Evolutionary conservation across 2,329 filamentous ascomycete species (phyloP).

Genomic region (Niveomyces coronatus): DNA sequence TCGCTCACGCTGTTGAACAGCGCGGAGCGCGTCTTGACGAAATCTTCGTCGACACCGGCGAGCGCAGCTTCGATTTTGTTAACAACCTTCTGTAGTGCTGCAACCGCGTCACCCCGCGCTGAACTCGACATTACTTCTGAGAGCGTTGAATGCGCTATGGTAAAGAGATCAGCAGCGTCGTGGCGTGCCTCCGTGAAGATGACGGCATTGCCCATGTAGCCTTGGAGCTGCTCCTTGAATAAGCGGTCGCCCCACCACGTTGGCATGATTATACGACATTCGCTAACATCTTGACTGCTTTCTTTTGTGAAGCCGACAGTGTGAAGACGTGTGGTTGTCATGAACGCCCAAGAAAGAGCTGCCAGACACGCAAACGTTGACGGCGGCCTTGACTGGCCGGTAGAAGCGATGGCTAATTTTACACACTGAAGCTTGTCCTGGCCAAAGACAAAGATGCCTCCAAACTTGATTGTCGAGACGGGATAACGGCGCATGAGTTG

Average conservation of each 20-base stretch:
- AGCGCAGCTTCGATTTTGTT: slow-evolving; percentile 18
- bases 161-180: slow-evolving; percentile 15
- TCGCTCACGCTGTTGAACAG: slow-evolving; percentile 25
- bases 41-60: slow-evolving; percentile 27
- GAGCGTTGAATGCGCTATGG: too few species aligned
- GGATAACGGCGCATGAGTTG: slow-evolving; percentile 19
- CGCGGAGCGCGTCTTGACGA: slow-evolving; percentile 29
- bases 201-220: slow-evolving; percentile 32
- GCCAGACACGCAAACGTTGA: slow-evolving; percentile 31
- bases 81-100: slow-evolving; percentile 20
- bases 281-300: slow-evolving; percentile 2
- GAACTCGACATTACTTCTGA: slow-evolving; percentile 11
- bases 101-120: slow-evolving; percentile 12
- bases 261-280: slow-evolving; percentile 27
- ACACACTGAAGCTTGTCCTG: slow-evolving; percentile 23
- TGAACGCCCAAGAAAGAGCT: slow-evolving; percentile 29
- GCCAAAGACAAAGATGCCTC: slow-evolving; percentile 31
- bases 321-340: slow-evolving; percentile 22
- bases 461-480: slow-evolving; percentile 23
- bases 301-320: background rate
- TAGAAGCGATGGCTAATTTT: slow-evolving; percentile 14
- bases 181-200: slow-evolving; percentile 26
- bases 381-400: slow-evolving; percentile 6
- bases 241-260: slow-evolving; percentile 31
- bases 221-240: slow-evolving; percentile 18